These are phyloP conservation scores for Aquilaria yunnanensis DNA, from an alignment of 345 rosid genomes.

Conservation along the genomic window DNA sequence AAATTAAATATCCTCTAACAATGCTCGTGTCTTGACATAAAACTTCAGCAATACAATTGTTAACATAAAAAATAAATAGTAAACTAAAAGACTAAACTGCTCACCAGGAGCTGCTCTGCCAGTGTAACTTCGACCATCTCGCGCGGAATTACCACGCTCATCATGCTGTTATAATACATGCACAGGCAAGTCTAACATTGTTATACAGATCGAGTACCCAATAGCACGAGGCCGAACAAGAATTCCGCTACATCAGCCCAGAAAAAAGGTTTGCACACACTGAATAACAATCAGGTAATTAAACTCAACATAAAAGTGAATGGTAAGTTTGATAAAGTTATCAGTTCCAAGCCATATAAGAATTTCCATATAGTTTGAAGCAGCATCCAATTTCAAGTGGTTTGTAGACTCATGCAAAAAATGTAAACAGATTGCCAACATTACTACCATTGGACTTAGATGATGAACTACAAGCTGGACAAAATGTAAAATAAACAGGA, in stretches of 20 bases:
- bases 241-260: constrained; percentile 50
- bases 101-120: constrained; percentile 53
- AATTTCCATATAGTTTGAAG: no score
- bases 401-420: no score
- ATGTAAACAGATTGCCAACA: no score
- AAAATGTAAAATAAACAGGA: not conserved
- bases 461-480: not conserved
- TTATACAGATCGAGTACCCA: constrained; percentile 50
- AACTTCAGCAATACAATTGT: no score
- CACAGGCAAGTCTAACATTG: constrained; percentile 80
- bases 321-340: constrained; percentile 5
- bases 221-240: constrained; percentile 41
- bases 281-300: constrained; percentile 35
- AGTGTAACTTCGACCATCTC: constrained; percentile 55
- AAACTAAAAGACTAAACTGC: constrained; percentile 7
- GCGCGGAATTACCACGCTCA: constrained; percentile 59
- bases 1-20: no score
- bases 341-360: constrained; percentile 9
- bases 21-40: no score
- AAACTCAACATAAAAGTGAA: constrained; percentile 19
- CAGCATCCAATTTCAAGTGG: no score
- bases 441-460: no score
- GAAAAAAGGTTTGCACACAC: constrained; percentile 34
- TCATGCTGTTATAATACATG: constrained; percentile 87
- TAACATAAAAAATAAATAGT: not conserved